Evolutionary conservation across 768 basidiomycete genomes (phyloP).

Genomic region (Boletus coccyginus): DNA sequence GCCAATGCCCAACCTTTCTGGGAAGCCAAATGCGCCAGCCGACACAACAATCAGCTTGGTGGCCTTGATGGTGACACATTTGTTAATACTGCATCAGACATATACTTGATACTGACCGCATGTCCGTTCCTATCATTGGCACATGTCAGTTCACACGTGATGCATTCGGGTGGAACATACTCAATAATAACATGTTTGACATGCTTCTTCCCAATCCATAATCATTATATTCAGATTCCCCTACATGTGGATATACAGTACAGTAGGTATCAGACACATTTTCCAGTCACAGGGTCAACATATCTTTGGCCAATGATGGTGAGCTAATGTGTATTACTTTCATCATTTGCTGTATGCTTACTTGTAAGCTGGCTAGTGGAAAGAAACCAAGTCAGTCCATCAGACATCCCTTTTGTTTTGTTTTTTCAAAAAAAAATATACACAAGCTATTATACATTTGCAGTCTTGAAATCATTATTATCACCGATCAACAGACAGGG

Average conservation of each 20-base stretch:
- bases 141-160: not conserved
- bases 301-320: constrained; percentile 37
- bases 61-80: too few species aligned
- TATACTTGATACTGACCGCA: constrained; percentile 37
- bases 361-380: constrained; percentile 12
- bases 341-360: not conserved
- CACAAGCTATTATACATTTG: too few species aligned
- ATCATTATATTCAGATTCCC: not conserved
- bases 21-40: constrained; percentile 44
- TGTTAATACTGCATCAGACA: not conserved
- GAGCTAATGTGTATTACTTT: not conserved
- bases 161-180: not conserved
- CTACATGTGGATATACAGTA: constrained; percentile 33
- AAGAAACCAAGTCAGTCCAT: not conserved
- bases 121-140: constrained; percentile 25
- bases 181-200: too few species aligned
- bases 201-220: too few species aligned
- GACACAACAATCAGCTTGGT: too few species aligned
- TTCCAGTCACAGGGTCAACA: constrained; percentile 42
- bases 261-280: constrained; percentile 22
- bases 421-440: too few species aligned
- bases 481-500: too few species aligned
- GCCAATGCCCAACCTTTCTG: constrained; percentile 37
- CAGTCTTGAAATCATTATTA: too few species aligned
- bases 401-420: too few species aligned